Conservation (phyloP, 2,329 filamentous ascomycete genomes). For the Raffaelea deltoideospora region DNA sequence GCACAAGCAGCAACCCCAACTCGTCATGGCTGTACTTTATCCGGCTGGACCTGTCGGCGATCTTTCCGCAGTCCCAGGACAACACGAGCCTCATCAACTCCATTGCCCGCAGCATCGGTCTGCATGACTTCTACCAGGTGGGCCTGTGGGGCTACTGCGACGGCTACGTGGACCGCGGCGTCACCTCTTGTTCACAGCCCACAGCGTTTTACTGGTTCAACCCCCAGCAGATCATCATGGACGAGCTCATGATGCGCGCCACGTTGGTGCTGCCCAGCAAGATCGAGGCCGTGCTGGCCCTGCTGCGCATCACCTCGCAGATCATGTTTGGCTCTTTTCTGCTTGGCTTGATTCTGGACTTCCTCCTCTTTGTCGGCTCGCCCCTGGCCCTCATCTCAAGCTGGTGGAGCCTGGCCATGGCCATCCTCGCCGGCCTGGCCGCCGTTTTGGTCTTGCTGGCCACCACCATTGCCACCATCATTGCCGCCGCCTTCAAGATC, state of each 20-base stretch:
- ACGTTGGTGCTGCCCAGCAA: slow-evolving; percentile 66
- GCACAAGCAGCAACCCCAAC: slow-evolving; percentile 45
- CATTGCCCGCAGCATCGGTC: slow-evolving; percentile 69
- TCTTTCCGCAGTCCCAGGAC: slow-evolving; percentile 59
- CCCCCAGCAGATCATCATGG: slow-evolving; percentile 65
- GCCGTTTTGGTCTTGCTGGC: slow-evolving; percentile 52
- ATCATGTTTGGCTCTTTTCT: slow-evolving; percentile 89
- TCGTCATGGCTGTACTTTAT: slow-evolving; percentile 68
- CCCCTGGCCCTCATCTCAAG: slow-evolving; percentile 37
- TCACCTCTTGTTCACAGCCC: slow-evolving; percentile 61
- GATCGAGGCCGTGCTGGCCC: slow-evolving; percentile 55
- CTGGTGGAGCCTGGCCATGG: slow-evolving; percentile 49
- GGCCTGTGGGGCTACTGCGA: slow-evolving; percentile 89
- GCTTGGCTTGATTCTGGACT: slow-evolving; percentile 51
- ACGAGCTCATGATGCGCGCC: slow-evolving; percentile 67
- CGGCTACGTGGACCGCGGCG: slow-evolving; percentile 59
- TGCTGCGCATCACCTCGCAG: slow-evolving; percentile 60
- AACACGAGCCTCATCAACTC: slow-evolving; percentile 69
- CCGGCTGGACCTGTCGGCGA: slow-evolving; percentile 65
- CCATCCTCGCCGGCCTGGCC: slow-evolving; percentile 51
- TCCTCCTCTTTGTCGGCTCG: slow-evolving; percentile 55
- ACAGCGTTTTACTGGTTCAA: slow-evolving; percentile 77
- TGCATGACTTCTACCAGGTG: slow-evolving; percentile 90
- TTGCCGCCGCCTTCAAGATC: slow-evolving; percentile 68
- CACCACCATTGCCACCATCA: slow-evolving; percentile 62